These are phyloP conservation scores for Boletellus dicymbophilus DNA, from an alignment of 1,284 basidiomycete species.

Conservation along the genomic window DNA sequence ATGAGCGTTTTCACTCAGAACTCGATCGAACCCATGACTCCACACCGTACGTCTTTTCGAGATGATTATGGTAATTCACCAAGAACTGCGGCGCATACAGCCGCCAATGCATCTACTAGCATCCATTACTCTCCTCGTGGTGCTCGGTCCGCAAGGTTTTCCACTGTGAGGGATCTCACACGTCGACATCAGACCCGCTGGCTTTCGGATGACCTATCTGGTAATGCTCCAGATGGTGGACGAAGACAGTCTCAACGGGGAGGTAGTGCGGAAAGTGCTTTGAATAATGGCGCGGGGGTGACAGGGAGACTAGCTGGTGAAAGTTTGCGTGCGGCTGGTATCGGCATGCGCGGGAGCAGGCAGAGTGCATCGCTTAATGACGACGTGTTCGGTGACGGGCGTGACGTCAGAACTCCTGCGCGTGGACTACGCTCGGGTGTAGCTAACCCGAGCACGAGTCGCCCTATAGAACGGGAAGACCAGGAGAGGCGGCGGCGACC, in stretches of 20 bases:
- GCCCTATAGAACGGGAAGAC: conserved; percentile 29
- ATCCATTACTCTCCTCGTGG: conserved; percentile 34
- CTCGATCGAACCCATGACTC: conserved; percentile 28
- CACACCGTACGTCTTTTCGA: conserved; percentile 17
- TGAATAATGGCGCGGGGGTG: conserved; percentile 36
- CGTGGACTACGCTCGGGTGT: conserved; percentile 19
- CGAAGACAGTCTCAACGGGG: conserved; percentile 53
- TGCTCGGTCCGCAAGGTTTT: conserved; percentile 38
- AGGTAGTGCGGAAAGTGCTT: conserved; percentile 66
- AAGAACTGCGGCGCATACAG: conserved; percentile 23
- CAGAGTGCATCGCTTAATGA: conserved; percentile 29
- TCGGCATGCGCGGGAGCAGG: conserved; percentile 40
- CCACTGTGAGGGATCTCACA: conserved; percentile 47
- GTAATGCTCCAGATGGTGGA: conserved; percentile 29
- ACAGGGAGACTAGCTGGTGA: conserved; percentile 65
- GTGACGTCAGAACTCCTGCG: conserved; percentile 9
- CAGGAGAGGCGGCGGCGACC: conserved; percentile 14
- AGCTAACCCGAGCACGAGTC: conserved; percentile 8
- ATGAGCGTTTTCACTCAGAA: conserved; percentile 11
- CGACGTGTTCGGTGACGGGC: conserved; percentile 40
- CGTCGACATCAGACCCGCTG: conserved; percentile 53
- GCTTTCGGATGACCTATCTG: conserved; percentile 44
- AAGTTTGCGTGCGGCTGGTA: conserved; percentile 70
- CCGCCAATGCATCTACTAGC: conserved; percentile 13
- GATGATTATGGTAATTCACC: conserved; percentile 20